Conservation (phyloP, 352 stramenopile species). For the Phytopythium ostracodes region DNA sequence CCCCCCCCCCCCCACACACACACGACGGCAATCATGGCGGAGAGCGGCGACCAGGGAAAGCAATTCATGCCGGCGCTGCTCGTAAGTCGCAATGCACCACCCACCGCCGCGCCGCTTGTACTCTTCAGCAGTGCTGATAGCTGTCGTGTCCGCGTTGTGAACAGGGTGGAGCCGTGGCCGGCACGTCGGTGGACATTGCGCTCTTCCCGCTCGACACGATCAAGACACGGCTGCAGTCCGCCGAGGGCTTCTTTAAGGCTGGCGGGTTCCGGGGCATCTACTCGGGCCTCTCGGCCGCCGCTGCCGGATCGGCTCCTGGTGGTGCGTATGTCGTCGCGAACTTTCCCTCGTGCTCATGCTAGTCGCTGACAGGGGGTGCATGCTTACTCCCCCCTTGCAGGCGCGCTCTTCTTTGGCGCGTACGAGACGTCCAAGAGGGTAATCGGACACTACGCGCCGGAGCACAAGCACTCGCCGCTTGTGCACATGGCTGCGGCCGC, state of each 20-base stretch:
- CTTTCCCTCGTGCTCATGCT: not conserved
- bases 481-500: constrained; percentile 95
- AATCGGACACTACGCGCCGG: constrained; percentile 43
- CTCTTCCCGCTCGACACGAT: constrained; percentile 99
- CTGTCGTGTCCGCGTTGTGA: not conserved
- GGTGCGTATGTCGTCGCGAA: constrained; percentile 31
- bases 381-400: constrained; percentile 22
- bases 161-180: constrained; percentile 91
- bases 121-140: not conserved
- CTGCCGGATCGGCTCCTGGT: constrained; percentile 88
- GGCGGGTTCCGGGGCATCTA: constrained; percentile 95
- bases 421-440: constrained; percentile 90
- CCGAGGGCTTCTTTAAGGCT: constrained; percentile 95
- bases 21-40: constrained; percentile 12
- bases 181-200: constrained; percentile 96
- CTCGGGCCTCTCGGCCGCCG: constrained; percentile 88
- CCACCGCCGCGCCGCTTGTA: not conserved
- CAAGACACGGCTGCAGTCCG: constrained; percentile 97
- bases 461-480: constrained; percentile 79
- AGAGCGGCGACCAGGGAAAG: constrained; percentile 32
- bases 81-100: constrained; percentile 19
- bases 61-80: constrained; percentile 66
- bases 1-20: too few species aligned
- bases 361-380: not conserved
- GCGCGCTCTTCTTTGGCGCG: constrained; percentile 86